phyloP scores from a whole-genome alignment of 805 yeast genomes.

The Lipomyces mesembrius region DNA sequence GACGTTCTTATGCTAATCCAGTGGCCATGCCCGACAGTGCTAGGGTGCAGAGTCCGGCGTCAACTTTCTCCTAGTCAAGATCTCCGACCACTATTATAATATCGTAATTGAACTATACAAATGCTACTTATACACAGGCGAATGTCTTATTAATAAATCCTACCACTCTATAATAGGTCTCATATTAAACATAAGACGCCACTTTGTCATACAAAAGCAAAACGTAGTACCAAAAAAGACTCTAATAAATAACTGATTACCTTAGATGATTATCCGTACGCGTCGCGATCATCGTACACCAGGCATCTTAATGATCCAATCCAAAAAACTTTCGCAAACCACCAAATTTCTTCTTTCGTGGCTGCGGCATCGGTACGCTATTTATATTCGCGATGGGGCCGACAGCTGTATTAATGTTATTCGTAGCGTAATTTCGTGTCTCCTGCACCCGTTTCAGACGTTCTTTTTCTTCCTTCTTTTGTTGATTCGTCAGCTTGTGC shows the following conservation, averaged over 20 bases:
- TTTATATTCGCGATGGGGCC: conserved; percentile 10
- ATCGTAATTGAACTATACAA: too few species aligned
- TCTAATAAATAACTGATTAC: background rate
- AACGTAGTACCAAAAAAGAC: background rate
- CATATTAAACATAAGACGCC: background rate
- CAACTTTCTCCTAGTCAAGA: too few species aligned
- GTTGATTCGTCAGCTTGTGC: conserved; percentile 20
- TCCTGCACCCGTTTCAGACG: conserved; percentile 82
- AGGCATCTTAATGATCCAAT: conserved; percentile 7
- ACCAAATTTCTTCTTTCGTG: conserved; percentile 30
- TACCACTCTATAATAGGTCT: background rate
- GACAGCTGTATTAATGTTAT: background rate
- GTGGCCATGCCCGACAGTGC: too few species aligned
- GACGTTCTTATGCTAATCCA: too few species aligned
- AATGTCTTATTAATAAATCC: background rate
- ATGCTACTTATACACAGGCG: background rate
- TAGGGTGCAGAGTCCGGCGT: too few species aligned
- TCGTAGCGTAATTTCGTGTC: conserved; percentile 35
- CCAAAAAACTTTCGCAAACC: conserved; percentile 25
- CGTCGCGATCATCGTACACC: background rate
- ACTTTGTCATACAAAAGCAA: background rate
- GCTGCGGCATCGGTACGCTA: conserved; percentile 15
- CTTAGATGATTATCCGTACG: background rate
- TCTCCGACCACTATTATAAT: too few species aligned
- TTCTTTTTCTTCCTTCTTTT: conserved; percentile 45